Evolutionary conservation across 345 rosid genomes (phyloP), one percentile per base, ranked within the genome.

Genomic region (Streptanthus diversifolius): DNA sequence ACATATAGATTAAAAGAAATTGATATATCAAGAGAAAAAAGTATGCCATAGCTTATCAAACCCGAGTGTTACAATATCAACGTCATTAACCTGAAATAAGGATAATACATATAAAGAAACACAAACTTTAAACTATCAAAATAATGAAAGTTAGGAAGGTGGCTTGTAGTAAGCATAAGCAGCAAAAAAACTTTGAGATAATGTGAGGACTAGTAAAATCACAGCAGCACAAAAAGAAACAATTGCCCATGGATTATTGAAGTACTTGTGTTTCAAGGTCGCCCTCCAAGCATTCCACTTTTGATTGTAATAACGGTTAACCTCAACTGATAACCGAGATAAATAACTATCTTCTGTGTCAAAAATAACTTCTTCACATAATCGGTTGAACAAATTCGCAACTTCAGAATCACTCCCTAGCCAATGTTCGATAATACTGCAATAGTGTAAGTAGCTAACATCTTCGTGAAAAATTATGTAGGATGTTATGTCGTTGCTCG

Each of bases 261-360:
- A 88, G 73, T 95, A 89, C 48, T 83, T 91, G 51, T 95, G 96
- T 77, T 79, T 87, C 68, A 95, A 81, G 18, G 81, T 83, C 3
- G 95, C 95, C 2, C 84, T 82, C 99, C 95, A 90, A 47, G 93
- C 80, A 61, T 95, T 91, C 96, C 99, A 95, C 80, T 77, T 79
- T 51, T 85, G 90, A 56, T 89, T 83, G 64, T 88, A 90, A 27
- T 88, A 85, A 5, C 73, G 78, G 68, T 89, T 88, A 19, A 91
- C 83, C 27, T 95, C 87, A 55, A 76, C 81, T 1, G 96, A 88
- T 78, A 93, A 51, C 3, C 49, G 68, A 32, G 91, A 85, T 15
- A 95, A 82, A 71, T 87, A 88, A 39, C 93, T 91, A 77, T 87
- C 79, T 22, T 80, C 86, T 32, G 86, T 84, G 13, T 95, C 95